Percentiles rank a stretch among this genome's conserved stretches.
These are phyloP conservation scores for Exserohilum turcica DNA, from an alignment of 2,329 filamentous ascomycete species.

Conservation along the genomic window DNA sequence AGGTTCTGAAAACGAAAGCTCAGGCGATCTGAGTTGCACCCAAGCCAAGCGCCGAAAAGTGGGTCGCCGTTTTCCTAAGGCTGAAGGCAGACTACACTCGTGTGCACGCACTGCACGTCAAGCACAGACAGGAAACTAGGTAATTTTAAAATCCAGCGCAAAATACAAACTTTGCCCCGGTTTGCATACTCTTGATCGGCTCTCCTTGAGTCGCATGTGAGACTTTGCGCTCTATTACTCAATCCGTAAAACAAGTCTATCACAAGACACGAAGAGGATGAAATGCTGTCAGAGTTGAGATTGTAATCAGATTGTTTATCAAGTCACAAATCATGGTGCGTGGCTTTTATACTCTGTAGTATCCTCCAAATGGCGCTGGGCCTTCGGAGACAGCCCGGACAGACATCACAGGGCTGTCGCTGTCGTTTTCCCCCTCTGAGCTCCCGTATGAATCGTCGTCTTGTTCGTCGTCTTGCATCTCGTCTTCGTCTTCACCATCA, in stretches of 20 bases:
- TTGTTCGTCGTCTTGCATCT: slow-evolving; percentile 18
- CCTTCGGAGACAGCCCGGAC: slow-evolving; percentile 23
- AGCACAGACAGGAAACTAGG: no score
- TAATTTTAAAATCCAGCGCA: background rate
- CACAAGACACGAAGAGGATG: background rate
- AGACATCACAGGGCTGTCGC: slow-evolving; percentile 17
- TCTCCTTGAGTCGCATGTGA: background rate
- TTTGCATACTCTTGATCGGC: background rate
- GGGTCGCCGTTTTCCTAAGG: slow-evolving; percentile 17
- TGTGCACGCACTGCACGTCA: background rate
- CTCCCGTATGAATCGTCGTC: slow-evolving; percentile 24
- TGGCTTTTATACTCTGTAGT: slow-evolving; percentile 23
- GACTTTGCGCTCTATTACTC: background rate
- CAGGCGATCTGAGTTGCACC: slow-evolving; percentile 28
- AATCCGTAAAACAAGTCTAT: background rate
- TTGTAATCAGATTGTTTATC: background rate
- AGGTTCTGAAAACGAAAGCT: slow-evolving; percentile 34
- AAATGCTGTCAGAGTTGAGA: background rate
- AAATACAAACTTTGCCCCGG: background rate
- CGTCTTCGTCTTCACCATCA: slow-evolving; percentile 21
- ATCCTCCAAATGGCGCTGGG: slow-evolving; percentile 31
- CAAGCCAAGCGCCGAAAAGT: slow-evolving; percentile 30
- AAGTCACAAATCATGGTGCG: no score
- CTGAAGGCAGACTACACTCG: slow-evolving; percentile 11
- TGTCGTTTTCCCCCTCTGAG: slow-evolving; percentile 21